These are phyloP conservation scores for Penicillium paneum DNA, from an alignment of 2,329 filamentous ascomycete genomes.

Conservation along the genomic window DNA sequence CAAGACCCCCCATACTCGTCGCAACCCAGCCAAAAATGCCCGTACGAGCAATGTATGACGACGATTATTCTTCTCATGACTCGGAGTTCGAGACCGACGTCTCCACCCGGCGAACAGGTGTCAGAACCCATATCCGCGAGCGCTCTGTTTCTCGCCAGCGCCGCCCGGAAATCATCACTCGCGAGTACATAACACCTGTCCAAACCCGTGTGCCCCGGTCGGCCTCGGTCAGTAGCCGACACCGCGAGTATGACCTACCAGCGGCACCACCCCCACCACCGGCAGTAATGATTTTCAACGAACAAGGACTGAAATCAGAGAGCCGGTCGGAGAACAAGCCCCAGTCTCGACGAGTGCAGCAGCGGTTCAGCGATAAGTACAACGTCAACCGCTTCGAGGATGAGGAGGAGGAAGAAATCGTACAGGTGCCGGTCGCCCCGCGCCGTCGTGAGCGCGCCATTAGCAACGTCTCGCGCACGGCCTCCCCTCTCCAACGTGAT, in stretches of 20 bases:
- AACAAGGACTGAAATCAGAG: conserved; percentile 31
- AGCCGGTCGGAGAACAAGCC: conserved; percentile 28
- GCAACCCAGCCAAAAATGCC: conserved; percentile 18
- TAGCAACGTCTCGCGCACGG: conserved; percentile 25
- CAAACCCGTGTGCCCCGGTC: conserved; percentile 32
- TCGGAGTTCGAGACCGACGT: conserved; percentile 37
- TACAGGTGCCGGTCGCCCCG: neutral
- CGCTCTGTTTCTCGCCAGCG: conserved; percentile 37
- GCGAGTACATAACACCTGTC: conserved; percentile 26
- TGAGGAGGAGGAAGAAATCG: conserved; percentile 19
- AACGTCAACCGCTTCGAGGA: conserved; percentile 23
- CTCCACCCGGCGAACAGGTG: conserved; percentile 28
- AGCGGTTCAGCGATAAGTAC: conserved; percentile 14
- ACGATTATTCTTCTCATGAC: conserved; percentile 24
- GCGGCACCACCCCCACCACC: conserved; percentile 8
- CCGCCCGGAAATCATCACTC: conserved; percentile 17
- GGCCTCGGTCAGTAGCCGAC: conserved; percentile 35
- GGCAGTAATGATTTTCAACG: conserved; percentile 34
- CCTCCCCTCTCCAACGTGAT: conserved; percentile 32
- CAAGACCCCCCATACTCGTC: neutral
- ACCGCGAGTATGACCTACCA: conserved; percentile 16
- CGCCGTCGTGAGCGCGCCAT: conserved; percentile 22
- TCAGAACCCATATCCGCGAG: conserved; percentile 22
- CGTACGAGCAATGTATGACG: conserved; percentile 6
- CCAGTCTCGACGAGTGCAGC: conserved; percentile 23